Evolutionary conservation across 495 filamentous ascomycete genomes (phyloP), one percentile per base, ranked within the genome.

Genomic region (Collariella sp.): DNA sequence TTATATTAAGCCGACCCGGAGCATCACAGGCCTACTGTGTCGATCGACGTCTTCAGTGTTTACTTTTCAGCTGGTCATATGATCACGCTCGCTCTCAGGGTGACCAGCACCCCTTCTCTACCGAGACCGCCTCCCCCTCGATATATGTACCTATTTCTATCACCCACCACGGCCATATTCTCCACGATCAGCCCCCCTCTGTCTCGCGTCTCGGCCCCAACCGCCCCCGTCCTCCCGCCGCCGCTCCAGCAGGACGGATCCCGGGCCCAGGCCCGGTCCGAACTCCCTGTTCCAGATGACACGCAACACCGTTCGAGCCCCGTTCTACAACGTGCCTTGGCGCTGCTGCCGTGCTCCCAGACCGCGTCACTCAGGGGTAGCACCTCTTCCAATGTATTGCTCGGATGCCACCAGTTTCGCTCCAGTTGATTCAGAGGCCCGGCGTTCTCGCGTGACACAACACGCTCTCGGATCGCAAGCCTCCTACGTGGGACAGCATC

Each of bases 281-380:
- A 47, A 22, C 45, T 35, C 45, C n/a, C 16, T 52, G 38, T 43
- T 34, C 26, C 26, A 35, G 39, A 52, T 52, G 49, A 42, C 38
- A 43, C 49, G 49, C 49, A 52, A 43, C 18, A 31, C 29, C 16
- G 26, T 34, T 43, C 35, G 24, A 42, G 29, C n/a, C 48, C 48
- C 48, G 48, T 50, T 40, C 23, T 12, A 50, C 50, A 36, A 16
- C 40, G 29, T 26, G 19, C 39, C 12, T 33, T 34, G 50, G 50
- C 50, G 49, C 26, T 31, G 11, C 41, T 53, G 51, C 18, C n/a
- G 51, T 53, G 41, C 33, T 4, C 20, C 31, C 42, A 18, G 26
- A 18, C 51, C 41, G 29, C 51, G 42, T 53, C 51, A 18, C 15
- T 43, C 15, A 38, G 35, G 11, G 40, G 38, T 40, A n/a, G 13